Evolutionary conservation across 2,329 filamentous ascomycete species (phyloP).

Genomic region (Torrubiellomyces zombiae): DNA sequence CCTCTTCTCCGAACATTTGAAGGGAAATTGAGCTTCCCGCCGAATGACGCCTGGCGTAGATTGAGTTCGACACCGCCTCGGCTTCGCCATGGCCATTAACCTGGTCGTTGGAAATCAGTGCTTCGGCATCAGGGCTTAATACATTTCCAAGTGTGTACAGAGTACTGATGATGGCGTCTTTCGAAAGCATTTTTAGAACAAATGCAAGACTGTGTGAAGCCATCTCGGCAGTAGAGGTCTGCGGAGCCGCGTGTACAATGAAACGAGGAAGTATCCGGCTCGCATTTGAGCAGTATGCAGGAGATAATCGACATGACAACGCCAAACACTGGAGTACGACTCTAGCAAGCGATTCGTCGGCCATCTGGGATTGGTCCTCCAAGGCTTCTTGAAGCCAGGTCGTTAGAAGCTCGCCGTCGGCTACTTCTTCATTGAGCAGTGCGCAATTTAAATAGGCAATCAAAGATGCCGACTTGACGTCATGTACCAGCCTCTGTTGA

Average conservation of each 20-base stretch:
- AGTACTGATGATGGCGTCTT: conserved; percentile 87
- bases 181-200: conserved; percentile 65
- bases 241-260: conserved; percentile 68
- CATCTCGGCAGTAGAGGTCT: conserved; percentile 50
- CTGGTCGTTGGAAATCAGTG: conserved; percentile 34
- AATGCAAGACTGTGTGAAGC: conserved; percentile 76
- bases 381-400: conserved; percentile 75
- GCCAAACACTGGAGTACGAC: conserved; percentile 70
- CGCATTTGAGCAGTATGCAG: conserved; percentile 55
- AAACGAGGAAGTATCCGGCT: conserved; percentile 70
- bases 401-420: conserved; percentile 64
- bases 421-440: conserved; percentile 63
- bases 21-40: conserved; percentile 69
- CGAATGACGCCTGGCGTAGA: conserved; percentile 39
- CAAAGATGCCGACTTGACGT: conserved; percentile 69
- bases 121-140: conserved; percentile 54
- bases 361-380: conserved; percentile 65
- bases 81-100: conserved; percentile 25
- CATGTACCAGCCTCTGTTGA: conserved; percentile 73
- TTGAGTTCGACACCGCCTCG: conserved; percentile 20
- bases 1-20: conserved; percentile 57
- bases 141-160: conserved; percentile 95
- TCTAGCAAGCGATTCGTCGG: conserved; percentile 58
- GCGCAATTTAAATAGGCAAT: conserved; percentile 76
- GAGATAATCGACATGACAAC: conserved; percentile 59